These are phyloP conservation scores for Paralagenidium karlingii DNA, from an alignment of 352 stramenopile genomes.

Conservation along the genomic window DNA sequence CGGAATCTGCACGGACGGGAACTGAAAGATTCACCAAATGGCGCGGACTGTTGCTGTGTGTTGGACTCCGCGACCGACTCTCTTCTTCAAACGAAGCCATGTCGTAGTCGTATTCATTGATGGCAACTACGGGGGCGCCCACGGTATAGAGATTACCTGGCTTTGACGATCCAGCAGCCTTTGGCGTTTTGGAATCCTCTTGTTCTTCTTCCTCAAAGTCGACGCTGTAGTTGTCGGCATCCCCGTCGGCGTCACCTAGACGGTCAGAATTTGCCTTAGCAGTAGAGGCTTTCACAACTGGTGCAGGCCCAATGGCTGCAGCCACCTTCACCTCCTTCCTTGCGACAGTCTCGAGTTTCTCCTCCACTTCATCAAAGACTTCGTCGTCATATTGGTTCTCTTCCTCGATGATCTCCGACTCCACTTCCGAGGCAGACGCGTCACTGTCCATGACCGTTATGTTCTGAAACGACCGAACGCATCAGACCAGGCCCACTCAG, in stretches of 20 bases:
- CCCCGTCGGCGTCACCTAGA: slow-evolving; percentile 1
- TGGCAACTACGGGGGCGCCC: slow-evolving; percentile 12
- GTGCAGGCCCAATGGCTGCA: slow-evolving; percentile 4
- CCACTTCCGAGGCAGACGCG: slow-evolving; percentile 48
- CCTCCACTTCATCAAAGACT: slow-evolving; percentile 34
- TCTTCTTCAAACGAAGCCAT: slow-evolving; percentile 68
- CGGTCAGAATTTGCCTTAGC: slow-evolving; percentile 20
- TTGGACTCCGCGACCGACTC: slow-evolving; percentile 28
- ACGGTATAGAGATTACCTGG: slow-evolving; percentile 1
- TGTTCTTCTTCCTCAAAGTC: slow-evolving; percentile 55
- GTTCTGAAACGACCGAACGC: too few species aligned
- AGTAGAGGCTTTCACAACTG: slow-evolving; percentile 6
- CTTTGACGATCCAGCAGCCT: neutral
- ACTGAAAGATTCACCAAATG: slow-evolving; percentile 54
- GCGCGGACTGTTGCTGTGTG: slow-evolving; percentile 13
- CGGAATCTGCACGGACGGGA: slow-evolving; percentile 21
- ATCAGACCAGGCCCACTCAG: too few species aligned
- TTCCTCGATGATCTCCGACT: slow-evolving; percentile 27
- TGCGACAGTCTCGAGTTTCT: slow-evolving; percentile 13
- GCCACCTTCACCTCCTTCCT: neutral
- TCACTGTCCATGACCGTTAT: slow-evolving; percentile 77
- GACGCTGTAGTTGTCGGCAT: slow-evolving; percentile 41
- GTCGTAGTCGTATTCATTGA: slow-evolving; percentile 28
- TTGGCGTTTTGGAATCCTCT: slow-evolving; percentile 2
- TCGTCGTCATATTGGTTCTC: slow-evolving; percentile 21